These are phyloP conservation scores for Rutidosis leptorrhynchoides DNA, from an alignment of 129 eudicot species.

Conservation along the genomic window DNA sequence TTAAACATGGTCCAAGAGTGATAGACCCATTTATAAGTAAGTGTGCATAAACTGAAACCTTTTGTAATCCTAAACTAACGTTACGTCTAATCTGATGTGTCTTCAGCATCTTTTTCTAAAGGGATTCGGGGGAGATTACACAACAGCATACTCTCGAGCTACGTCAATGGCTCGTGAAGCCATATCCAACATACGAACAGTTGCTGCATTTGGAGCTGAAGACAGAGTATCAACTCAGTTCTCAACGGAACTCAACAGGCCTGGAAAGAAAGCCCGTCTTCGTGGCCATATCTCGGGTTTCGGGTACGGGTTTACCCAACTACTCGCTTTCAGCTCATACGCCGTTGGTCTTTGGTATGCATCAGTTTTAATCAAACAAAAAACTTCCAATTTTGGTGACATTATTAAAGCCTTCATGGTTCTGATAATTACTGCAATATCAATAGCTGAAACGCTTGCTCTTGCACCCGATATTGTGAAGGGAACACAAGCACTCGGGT, in stretches of 20 bases:
- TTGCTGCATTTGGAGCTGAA: slow-evolving; percentile 87
- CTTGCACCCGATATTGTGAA: slow-evolving; percentile 77
- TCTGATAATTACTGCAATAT: slow-evolving; percentile 56
- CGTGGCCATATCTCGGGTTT: slow-evolving; percentile 79
- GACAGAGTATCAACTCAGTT: slow-evolving; percentile 49
- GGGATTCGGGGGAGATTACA: slow-evolving; percentile 86
- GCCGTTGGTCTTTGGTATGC: slow-evolving; percentile 89
- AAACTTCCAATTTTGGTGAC: slow-evolving; percentile 54
- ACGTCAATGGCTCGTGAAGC: slow-evolving; percentile 87
- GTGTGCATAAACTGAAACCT: not conserved
- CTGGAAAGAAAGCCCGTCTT: slow-evolving; percentile 56
- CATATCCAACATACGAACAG: slow-evolving; percentile 65
- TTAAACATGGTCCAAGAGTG: too few relatives aligned
- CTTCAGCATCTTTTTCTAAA: slow-evolving; percentile 76
- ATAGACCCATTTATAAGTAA: too few relatives aligned
- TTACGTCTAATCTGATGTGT: not conserved
- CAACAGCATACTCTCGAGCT: slow-evolving; percentile 54
- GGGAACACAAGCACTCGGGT: slow-evolving; percentile 79
- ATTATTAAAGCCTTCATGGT: slow-evolving; percentile 77
- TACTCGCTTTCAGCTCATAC: slow-evolving; percentile 63
- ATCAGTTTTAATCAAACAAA: slow-evolving; percentile 48
- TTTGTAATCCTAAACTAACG: not conserved
- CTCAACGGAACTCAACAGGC: slow-evolving; percentile 42
- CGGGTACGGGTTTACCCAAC: slow-evolving; percentile 62
- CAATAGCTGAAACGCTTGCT: slow-evolving; percentile 79